Conservation (phyloP, 352 stramenopile genomes). For the Pythium diclinum region DNA sequence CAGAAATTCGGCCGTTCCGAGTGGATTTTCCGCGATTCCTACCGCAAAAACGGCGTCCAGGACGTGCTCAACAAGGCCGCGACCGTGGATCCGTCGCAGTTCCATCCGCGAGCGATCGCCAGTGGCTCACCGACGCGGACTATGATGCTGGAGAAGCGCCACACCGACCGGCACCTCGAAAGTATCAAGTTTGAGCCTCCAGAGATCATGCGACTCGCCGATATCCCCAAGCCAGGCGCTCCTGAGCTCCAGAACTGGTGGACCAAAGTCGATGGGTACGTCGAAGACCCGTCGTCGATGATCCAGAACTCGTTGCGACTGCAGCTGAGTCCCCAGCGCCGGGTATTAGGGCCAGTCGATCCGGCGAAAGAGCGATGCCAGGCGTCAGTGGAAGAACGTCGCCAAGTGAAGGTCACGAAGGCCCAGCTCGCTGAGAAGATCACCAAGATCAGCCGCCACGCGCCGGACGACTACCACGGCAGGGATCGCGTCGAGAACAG, state of each 20-base stretch:
- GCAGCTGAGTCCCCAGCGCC: conserved; percentile 33
- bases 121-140: conserved; percentile 42
- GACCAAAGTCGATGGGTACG: conserved; percentile 50
- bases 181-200: conserved; percentile 53
- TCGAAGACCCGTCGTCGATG: conserved; percentile 46
- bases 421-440: conserved; percentile 44
- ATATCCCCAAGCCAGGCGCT: conserved; percentile 43
- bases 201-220: conserved; percentile 44
- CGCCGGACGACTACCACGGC: conserved; percentile 31
- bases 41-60: conserved; percentile 48
- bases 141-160: conserved; percentile 33
- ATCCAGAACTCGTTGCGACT: conserved; percentile 44
- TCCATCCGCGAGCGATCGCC: conserved; percentile 34
- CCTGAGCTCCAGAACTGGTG: conserved; percentile 52
- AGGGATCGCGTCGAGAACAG: conserved; percentile 22
- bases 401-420: conserved; percentile 30
- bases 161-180: conserved; percentile 30
- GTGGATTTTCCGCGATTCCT: conserved; percentile 47
- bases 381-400: conserved; percentile 39
- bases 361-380: conserved; percentile 42
- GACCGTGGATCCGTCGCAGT: conserved; percentile 23
- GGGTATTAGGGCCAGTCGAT: conserved; percentile 39
- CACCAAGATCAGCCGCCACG: conserved; percentile 34
- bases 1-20: conserved; percentile 42
- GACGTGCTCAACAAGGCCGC: conserved; percentile 22